Percentiles rank a stretch among this genome's conserved stretches.
These are phyloP conservation scores for Calonectria multiphialidica DNA, from an alignment of 2,329 filamentous ascomycete genomes.

Conservation along the genomic window DNA sequence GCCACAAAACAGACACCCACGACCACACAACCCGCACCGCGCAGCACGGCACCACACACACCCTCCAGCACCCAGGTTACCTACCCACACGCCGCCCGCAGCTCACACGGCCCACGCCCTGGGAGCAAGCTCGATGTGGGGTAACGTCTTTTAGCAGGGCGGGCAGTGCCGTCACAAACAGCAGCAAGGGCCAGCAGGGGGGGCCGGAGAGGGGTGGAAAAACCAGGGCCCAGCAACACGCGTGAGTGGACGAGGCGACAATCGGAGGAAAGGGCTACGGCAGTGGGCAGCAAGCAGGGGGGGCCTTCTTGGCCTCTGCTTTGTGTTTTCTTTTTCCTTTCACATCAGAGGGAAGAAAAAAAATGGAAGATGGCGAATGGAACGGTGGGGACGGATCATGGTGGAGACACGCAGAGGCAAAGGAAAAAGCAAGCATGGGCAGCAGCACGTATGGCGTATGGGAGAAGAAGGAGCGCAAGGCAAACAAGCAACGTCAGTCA, in stretches of 20 bases:
- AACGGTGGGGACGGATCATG: conserved; percentile 14
- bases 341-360: not conserved
- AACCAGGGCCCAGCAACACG: conserved; percentile 3
- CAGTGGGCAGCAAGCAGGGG: conserved; percentile 11
- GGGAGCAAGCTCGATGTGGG: conserved; percentile 42
- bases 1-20: conserved; percentile 37
- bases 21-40: conserved; percentile 17
- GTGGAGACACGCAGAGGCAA: not conserved
- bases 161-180: conserved; percentile 46
- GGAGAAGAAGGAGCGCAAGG: too few species aligned
- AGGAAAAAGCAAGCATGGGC: not conserved
- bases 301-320: not conserved
- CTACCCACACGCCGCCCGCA: conserved; percentile 34
- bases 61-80: conserved; percentile 13
- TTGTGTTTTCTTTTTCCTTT: not conserved
- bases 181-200: conserved; percentile 36
- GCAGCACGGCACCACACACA: not conserved
- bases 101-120: conserved; percentile 38
- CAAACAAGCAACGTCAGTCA: conserved; percentile 3
- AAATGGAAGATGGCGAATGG: conserved; percentile 8
- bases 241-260: conserved; percentile 22
- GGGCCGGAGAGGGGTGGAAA: conserved; percentile 28
- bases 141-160: conserved; percentile 43
- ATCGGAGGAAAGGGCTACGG: conserved; percentile 4
- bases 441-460: not conserved